Conservation (phyloP, 495 filamentous ascomycete genomes). For the Trichoderma virens region DNA sequence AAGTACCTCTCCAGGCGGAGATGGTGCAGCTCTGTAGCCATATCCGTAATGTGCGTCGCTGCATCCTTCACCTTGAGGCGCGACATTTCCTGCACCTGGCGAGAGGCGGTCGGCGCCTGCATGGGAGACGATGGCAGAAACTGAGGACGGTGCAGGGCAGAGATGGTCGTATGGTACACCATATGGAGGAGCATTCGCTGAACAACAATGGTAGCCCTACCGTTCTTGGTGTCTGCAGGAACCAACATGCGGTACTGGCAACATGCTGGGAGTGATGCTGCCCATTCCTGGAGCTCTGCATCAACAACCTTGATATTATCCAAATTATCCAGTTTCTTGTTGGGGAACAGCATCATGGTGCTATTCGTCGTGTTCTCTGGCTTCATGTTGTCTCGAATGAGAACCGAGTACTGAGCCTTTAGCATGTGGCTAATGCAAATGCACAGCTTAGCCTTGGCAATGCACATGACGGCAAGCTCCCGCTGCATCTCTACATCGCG, state of each 20-base stretch:
- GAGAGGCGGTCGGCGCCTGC: constrained; percentile 43
- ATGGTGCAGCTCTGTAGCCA: constrained; percentile 63
- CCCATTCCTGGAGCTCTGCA: constrained; percentile 64
- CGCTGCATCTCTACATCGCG: constrained; percentile 58
- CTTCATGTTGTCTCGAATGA: constrained; percentile 66
- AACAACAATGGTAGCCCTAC: constrained; percentile 48
- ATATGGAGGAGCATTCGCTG: constrained; percentile 77
- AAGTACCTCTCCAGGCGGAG: constrained; percentile 66
- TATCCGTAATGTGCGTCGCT: constrained; percentile 70
- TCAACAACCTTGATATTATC: constrained; percentile 68
- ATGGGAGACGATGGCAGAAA: constrained; percentile 67
- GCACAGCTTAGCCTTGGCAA: constrained; percentile 85
- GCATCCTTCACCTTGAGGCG: constrained; percentile 70
- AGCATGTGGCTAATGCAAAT: constrained; percentile 78
- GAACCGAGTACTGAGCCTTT: constrained; percentile 78
- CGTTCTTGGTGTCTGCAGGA: constrained; percentile 35
- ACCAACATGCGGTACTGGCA: constrained; percentile 52
- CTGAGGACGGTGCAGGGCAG: constrained; percentile 79
- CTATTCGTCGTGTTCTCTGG: constrained; percentile 63
- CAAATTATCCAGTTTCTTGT: constrained; percentile 70
- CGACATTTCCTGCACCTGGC: constrained; percentile 67
- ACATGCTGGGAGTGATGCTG: constrained; percentile 55
- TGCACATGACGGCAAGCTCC: constrained; percentile 75
- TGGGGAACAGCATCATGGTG: constrained; percentile 84
- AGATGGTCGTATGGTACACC: constrained; percentile 81